phyloP scores from a whole-genome alignment of 2,329 filamentous ascomycete species.

The Alternaria triticina region DNA sequence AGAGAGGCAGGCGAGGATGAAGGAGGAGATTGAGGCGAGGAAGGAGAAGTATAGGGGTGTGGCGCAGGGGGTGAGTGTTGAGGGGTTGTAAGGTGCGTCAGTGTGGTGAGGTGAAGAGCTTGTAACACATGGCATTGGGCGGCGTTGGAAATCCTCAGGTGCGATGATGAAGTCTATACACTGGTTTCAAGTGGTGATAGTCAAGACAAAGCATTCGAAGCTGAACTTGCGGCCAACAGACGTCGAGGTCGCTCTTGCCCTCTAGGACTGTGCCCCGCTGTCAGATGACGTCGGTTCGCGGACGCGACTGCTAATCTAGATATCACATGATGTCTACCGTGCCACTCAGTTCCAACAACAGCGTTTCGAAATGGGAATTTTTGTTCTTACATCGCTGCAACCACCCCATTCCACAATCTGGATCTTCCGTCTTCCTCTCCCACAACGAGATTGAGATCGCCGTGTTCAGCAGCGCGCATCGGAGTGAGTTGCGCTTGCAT shows the following conservation, averaged over 20 bases:
- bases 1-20: slow-evolving; percentile 36
- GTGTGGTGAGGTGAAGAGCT: neutral
- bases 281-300: neutral
- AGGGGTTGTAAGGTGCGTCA: slow-evolving; percentile 7
- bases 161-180: neutral
- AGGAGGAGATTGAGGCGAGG: slow-evolving; percentile 37
- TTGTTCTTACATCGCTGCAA: neutral
- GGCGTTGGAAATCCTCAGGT: neutral
- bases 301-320: neutral
- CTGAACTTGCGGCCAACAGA: too few species aligned
- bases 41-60: slow-evolving; percentile 35
- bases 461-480: neutral
- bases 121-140: neutral
- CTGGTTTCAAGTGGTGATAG: neutral
- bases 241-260: neutral
- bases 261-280: neutral
- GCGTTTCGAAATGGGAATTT: neutral
- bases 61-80: slow-evolving; percentile 6
- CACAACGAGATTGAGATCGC: neutral
- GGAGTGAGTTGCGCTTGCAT: neutral
- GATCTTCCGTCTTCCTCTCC: neutral
- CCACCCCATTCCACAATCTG: neutral
- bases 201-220: too few species aligned
- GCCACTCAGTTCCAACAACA: neutral
- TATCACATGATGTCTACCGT: neutral